Base-by-base conservation (phyloP, 2,329 filamentous ascomycete species). In the Boeremia lycopersici region DNA sequence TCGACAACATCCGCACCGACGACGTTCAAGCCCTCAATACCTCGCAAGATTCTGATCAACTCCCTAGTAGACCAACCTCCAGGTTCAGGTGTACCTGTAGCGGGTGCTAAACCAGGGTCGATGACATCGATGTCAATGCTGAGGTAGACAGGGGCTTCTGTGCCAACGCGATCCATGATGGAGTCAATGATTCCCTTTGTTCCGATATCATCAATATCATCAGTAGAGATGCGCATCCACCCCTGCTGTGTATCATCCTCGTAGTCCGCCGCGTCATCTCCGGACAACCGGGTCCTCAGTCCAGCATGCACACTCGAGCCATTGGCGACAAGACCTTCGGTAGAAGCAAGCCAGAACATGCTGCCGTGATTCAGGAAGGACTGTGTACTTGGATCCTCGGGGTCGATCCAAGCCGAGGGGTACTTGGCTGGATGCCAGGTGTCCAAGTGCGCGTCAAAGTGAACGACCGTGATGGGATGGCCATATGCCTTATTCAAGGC, bases 1-100 rank as follows among this genome's bases (percentile, higher is more conserved):
- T 96, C 93, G 5, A 97, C 93, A 43, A 96, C 85, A 76, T 96
- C 93, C 0, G 91, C 93, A 1, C 91, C 93, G 3, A 96, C 90
- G 4, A 96, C 78, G 70, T 96, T 96, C 72, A 96, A 74, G 0
- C 81, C 84, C 77, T 96, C 92, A 36, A 96, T 84, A 0, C 90
- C 91, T 29, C 91, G 81, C 71, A 96, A 76, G 53, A 96, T 91
- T 11, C 89, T 81, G 60, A 96, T 93, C 64, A 96, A 80, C 79
- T 96, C 93, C 46, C 92, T 81, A 17, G 89, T 96, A 6, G 90
- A 95, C 92, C 92, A 96, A 33, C 92, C 92, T 53, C 93, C 92
- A 0, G 91, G 89, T 78, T 96, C 92, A 0, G 92, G 92, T 0
- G 92, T 96, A 1, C 92, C 93, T 0, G 91, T 96, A 2, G 89